These are phyloP conservation scores for Diplodia corticola DNA, from an alignment of 2,329 filamentous ascomycete genomes.

Conservation along the genomic window DNA sequence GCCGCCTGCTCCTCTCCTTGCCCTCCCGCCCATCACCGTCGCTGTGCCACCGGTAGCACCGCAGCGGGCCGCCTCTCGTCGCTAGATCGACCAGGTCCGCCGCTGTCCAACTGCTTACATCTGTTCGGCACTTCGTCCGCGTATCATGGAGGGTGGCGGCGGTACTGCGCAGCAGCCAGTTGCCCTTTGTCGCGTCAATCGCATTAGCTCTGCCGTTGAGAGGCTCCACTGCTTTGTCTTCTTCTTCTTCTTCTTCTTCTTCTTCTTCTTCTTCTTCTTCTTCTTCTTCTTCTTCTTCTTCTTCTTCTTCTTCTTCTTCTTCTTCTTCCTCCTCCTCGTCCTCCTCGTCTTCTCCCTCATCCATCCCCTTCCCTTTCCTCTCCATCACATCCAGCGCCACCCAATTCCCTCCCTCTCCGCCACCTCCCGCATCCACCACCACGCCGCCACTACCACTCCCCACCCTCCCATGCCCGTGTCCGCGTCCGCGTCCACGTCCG, in stretches of 20 bases:
- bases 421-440: neutral
- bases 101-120: neutral
- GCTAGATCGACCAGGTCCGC: conserved; percentile 3
- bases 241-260: neutral
- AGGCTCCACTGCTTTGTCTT: neutral
- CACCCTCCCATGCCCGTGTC: neutral
- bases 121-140: neutral
- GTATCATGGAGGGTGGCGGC: too few species aligned
- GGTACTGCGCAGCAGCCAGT: neutral
- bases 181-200: neutral
- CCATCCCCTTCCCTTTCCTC: neutral
- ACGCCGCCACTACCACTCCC: neutral
- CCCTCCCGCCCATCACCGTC: neutral
- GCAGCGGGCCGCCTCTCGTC: neutral
- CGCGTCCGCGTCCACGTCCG: too few species aligned
- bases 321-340: neutral
- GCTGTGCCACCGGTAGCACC: conserved; percentile 15
- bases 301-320: neutral
- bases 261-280: neutral
- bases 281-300: too few species aligned
- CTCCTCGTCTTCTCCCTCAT: neutral
- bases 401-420: neutral
- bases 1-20: neutral
- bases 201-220: neutral
- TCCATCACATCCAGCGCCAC: neutral